Percentiles rank a stretch among this genome's conserved stretches.
phyloP scores from a whole-genome alignment of 257 asterid species.

The Solanum phureja region DNA sequence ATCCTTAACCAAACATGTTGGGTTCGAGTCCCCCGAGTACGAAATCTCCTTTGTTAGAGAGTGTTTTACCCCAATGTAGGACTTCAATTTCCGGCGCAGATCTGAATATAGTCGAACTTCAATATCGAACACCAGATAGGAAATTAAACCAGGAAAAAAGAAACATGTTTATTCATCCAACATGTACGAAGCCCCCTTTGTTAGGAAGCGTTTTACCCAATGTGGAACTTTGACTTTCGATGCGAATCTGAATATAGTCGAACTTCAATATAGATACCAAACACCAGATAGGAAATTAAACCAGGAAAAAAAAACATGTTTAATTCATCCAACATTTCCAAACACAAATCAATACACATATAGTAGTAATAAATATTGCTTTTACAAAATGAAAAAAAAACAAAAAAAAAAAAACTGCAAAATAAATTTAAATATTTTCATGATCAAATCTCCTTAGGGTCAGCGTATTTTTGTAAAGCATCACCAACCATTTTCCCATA shows the following conservation, averaged over 20 bases:
- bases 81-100: too few species aligned
- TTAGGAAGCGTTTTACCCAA: too few species aligned
- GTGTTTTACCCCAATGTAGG: neutral
- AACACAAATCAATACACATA: neutral
- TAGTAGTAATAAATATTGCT: neutral
- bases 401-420: accelerated
- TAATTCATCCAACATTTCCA: neutral
- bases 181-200: too few species aligned
- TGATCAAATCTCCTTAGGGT: neutral
- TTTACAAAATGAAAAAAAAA: neutral
- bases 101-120: too few species aligned
- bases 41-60: accelerated
- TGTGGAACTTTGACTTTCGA: accelerated
- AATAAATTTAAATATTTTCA: neutral
- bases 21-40: too few species aligned
- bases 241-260: accelerated
- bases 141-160: too few species aligned
- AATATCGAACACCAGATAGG: too few species aligned
- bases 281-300: too few species aligned
- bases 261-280: too few species aligned
- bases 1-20: too few species aligned
- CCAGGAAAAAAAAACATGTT: neutral
- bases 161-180: neutral
- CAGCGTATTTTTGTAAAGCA: conserved; percentile 4
- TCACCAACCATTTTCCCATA: conserved; percentile 7